Evolutionary conservation across 1,284 basidiomycete species (phyloP), one percentile per base, ranked within the genome.

Genomic region (Puccinia novopanici): DNA sequence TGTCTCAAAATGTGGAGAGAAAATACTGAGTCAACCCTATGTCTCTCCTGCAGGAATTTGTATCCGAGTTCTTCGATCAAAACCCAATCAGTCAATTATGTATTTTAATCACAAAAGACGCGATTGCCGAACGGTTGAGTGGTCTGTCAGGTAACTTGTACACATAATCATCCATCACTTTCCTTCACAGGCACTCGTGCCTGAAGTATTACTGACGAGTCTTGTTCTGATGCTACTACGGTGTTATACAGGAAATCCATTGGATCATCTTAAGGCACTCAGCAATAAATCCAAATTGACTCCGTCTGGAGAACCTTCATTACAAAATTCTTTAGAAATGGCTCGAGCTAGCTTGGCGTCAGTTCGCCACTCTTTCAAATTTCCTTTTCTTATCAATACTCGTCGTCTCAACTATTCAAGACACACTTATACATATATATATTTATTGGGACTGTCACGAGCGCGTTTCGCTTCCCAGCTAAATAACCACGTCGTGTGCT

Each of bases 41-140:
- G 22, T 5, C 40, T 45, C 24, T 48, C 24, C 63, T 17, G 22
- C 19, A 83, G 78, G 92, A 94, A 82, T 99, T 99, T 83, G 89
- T 98, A 30, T 88, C 90, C 10, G 96, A 99, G 85, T 99, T 96
- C 93, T 99, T 98, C 86, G 97, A 99, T 87, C 97, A 99, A 87
- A 99, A 99, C 84, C 96, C 96, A 0, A 89, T 99, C 24, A 95
- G 96, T n/a, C 96, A 99, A 86, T 81, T 85, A 3, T 84, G 83
- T 17, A 84, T 85, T 75, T 81, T 86, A 3, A 84, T 83, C 59
- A 85, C 85, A 8, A 83, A 85, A 22, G 82, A 84, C 50, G 85
- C 85, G 9, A 82, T 86, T 42, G 84, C 84, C 24, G 85, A 85
- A 68, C 75, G 84, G 15, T 76, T 85, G 24, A 84, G 84, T 3